Conservation (phyloP, 2,329 filamentous ascomycete species). For the Colletotrichum sp. region DNA sequence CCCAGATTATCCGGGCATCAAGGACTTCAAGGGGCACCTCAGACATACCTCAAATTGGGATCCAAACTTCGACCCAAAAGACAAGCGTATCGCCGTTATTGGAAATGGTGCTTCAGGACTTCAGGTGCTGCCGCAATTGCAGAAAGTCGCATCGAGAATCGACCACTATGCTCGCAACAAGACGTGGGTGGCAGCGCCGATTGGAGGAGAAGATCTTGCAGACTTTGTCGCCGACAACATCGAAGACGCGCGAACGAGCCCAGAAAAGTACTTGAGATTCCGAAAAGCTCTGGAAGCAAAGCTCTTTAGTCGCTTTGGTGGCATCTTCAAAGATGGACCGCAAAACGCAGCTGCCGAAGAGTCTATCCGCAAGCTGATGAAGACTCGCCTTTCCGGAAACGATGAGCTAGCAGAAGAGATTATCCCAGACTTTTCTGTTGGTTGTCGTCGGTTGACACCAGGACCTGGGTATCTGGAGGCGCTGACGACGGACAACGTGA, state of each 20-base stretch:
- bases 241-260: neutral
- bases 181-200: neutral
- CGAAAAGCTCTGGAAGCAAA: neutral
- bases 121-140: neutral
- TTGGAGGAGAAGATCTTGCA: neutral
- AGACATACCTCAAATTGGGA: neutral
- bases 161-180: neutral
- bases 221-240: neutral
- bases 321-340: neutral
- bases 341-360: neutral
- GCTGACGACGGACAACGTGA: neutral
- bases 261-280: neutral
- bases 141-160: neutral
- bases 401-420: neutral
- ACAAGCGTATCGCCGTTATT: neutral
- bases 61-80: neutral
- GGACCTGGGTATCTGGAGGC: neutral
- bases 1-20: neutral
- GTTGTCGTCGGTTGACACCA: neutral
- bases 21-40: neutral
- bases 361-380: neutral
- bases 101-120: neutral
- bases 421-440: neutral
- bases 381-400: neutral
- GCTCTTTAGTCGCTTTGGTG: neutral